phyloP scores from a whole-genome alignment of 2,329 filamentous ascomycete genomes.

The Metarhizium guizhouense region DNA sequence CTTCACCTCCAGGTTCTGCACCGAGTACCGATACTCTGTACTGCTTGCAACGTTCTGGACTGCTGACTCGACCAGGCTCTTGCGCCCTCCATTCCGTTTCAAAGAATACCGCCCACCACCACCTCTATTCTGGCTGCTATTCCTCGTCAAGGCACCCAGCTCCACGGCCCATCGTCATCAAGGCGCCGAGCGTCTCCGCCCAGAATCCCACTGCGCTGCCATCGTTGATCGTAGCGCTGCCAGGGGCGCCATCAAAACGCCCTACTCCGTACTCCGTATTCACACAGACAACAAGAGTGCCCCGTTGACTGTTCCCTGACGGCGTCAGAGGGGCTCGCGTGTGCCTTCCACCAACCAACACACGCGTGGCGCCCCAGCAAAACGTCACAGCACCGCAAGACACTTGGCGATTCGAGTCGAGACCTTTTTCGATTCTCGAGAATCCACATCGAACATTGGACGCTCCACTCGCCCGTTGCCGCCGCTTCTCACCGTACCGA shows the following conservation, averaged over 20 bases:
- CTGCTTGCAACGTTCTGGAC: too few relatives aligned
- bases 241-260: not conserved
- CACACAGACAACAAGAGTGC: not conserved
- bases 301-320: not conserved
- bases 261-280: too few relatives aligned
- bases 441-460: not conserved
- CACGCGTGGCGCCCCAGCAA: conserved; percentile 8
- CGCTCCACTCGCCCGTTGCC: not conserved
- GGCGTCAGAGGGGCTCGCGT: not conserved
- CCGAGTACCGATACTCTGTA: too few relatives aligned
- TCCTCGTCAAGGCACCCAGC: not conserved
- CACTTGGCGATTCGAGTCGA: conserved; percentile 11
- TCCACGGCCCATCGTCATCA: not conserved
- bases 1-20: too few relatives aligned
- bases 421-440: conserved; percentile 4
- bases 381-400: conserved; percentile 13
- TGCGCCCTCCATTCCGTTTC: too few relatives aligned
- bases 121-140: not conserved
- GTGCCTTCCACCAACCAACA: conserved; percentile 1
- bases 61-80: too few relatives aligned
- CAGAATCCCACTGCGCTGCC: not conserved
- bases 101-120: not conserved
- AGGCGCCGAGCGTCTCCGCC: not conserved
- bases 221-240: not conserved
- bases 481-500: not conserved